Evolutionary conservation across 2,329 filamentous ascomycete species (phyloP).

Genomic region (Pseudogymnoascus sp.): DNA sequence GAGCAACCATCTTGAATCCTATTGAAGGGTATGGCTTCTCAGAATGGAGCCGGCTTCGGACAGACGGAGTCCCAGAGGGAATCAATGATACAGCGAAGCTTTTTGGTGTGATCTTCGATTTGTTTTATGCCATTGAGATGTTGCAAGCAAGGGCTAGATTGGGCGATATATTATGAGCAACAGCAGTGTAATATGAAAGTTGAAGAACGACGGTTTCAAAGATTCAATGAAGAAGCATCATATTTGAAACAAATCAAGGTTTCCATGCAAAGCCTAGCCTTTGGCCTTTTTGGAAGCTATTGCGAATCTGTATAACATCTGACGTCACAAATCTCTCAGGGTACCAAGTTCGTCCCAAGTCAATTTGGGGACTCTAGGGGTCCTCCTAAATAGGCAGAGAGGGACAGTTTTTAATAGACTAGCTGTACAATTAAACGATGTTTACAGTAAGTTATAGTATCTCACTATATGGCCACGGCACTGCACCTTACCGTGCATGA

Average conservation of each 20-base stretch:
- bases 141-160: neutral
- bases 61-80: neutral
- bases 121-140: neutral
- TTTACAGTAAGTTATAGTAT: neutral
- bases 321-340: neutral
- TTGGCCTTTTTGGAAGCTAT: conserved; percentile 5
- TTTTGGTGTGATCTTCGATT: neutral
- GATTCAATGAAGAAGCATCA: neutral
- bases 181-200: neutral
- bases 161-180: neutral
- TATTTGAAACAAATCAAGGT: neutral
- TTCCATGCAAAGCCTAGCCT: neutral
- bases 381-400: neutral
- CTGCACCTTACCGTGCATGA: neutral
- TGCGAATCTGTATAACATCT: neutral
- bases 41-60: neutral
- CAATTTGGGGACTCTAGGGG: neutral
- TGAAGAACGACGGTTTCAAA: neutral
- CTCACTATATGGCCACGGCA: neutral
- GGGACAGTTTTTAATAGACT: neutral
- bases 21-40: neutral
- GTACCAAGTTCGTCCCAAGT: neutral
- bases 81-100: neutral
- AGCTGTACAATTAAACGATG: neutral
- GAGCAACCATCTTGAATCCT: neutral